phyloP scores from a whole-genome alignment of 208 protist species.

The Wallacemonas rigidus region DNA sequence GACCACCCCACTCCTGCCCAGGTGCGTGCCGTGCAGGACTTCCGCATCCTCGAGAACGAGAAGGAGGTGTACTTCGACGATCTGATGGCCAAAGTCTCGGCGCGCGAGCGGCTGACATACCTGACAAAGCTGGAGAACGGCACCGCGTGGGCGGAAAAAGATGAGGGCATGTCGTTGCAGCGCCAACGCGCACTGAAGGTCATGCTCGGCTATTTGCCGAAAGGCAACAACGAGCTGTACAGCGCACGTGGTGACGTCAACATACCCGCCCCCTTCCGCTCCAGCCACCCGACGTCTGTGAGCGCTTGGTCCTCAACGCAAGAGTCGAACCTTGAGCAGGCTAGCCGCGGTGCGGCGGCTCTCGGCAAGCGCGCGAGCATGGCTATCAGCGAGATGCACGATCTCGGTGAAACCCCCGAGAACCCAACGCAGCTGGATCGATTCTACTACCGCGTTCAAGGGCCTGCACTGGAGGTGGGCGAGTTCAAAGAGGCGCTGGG shows the following conservation, averaged over 20 bases:
- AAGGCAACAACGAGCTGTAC: constrained; percentile 87
- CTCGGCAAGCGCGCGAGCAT: constrained; percentile 82
- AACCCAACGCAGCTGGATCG: constrained; percentile 79
- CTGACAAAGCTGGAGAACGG: constrained; percentile 68
- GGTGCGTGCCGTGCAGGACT: constrained; percentile 58
- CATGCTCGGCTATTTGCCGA: constrained; percentile 86
- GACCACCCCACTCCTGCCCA: constrained; percentile 63
- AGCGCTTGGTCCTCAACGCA: constrained; percentile 70
- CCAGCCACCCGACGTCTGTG: constrained; percentile 76
- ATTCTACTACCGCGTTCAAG: constrained; percentile 83
- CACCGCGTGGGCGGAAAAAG: constrained; percentile 86
- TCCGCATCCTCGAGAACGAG: constrained; percentile 70
- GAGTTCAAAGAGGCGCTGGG: constrained; percentile 88
- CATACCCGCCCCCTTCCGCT: constrained; percentile 77
- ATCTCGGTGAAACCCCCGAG: constrained; percentile 75
- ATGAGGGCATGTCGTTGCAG: constrained; percentile 85
- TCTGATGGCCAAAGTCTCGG: constrained; percentile 53
- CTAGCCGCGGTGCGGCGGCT: constrained; percentile 70
- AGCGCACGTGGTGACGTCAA: constrained; percentile 85
- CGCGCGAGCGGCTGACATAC: constrained; percentile 64
- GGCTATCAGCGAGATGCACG: constrained; percentile 89
- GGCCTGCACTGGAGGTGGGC: constrained; percentile 79
- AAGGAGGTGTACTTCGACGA: constrained; percentile 87
- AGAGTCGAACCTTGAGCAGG: constrained; percentile 87
- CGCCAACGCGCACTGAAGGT: constrained; percentile 87